Conservation (phyloP, 2,329 filamentous ascomycete species). For the Exophiala oligosperma region DNA sequence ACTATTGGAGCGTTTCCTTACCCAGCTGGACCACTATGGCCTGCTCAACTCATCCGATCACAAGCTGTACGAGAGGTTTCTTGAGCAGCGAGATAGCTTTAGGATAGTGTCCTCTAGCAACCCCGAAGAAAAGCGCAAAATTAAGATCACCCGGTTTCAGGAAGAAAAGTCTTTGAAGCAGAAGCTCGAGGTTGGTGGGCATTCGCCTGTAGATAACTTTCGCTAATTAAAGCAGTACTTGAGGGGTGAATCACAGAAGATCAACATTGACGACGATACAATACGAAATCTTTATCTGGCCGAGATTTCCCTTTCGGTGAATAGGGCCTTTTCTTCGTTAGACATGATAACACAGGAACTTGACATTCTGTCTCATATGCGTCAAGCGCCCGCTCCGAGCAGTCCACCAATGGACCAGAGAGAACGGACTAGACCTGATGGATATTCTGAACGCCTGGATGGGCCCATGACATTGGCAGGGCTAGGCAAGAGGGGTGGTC, state of each 20-base stretch:
- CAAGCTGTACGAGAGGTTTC: constrained; percentile 70
- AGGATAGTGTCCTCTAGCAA: constrained; percentile 67
- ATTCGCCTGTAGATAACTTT: constrained; percentile 23
- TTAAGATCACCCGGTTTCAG: constrained; percentile 82
- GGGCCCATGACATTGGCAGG: constrained; percentile 54
- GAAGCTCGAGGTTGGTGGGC: constrained; percentile 67
- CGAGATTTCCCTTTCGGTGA: constrained; percentile 69
- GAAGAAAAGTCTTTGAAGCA: constrained; percentile 82
- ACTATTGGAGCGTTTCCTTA: constrained; percentile 77
- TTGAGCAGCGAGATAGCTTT: constrained; percentile 70
- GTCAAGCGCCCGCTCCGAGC: constrained; percentile 47
- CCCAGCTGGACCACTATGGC: constrained; percentile 74
- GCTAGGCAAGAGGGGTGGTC: constrained; percentile 57
- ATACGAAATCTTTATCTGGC: constrained; percentile 76
- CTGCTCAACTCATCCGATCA: constrained; percentile 66
- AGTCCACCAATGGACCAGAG: constrained; percentile 37
- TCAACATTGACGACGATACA: constrained; percentile 70
- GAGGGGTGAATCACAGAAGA: constrained; percentile 21
- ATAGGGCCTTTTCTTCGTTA: constrained; percentile 82
- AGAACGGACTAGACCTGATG: constrained; percentile 26
- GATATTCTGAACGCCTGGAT: constrained; percentile 75
- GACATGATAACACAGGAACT: constrained; percentile 83
- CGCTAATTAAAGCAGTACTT: constrained; percentile 19
- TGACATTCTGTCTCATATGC: constrained; percentile 76
- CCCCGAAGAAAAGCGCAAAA: constrained; percentile 69